Conservation (phyloP, 2,329 filamentous ascomycete genomes). For the Albifimbria verrucaria region DNA sequence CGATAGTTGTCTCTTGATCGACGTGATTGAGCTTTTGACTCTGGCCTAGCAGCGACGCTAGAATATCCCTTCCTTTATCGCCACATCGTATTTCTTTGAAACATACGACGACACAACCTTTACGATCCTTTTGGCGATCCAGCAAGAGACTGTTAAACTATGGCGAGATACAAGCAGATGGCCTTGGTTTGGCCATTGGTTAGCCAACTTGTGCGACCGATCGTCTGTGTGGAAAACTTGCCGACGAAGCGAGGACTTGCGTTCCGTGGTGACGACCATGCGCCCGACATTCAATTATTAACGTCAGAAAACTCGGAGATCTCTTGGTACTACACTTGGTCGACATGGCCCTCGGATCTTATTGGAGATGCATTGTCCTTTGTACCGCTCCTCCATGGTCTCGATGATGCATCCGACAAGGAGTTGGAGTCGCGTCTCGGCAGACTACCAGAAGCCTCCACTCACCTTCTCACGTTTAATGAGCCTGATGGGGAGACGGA, state of each 20-base stretch:
- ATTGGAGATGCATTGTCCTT: slow-evolving; percentile 27
- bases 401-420: slow-evolving; percentile 26
- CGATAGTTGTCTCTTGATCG: too few relatives aligned
- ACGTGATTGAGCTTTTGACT: too few relatives aligned
- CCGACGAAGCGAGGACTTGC: slow-evolving; percentile 20
- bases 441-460: slow-evolving; percentile 28
- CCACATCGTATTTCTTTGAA: too few relatives aligned
- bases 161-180: not conserved
- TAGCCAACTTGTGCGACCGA: too few relatives aligned
- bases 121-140: too few relatives aligned
- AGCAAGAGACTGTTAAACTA: too few relatives aligned
- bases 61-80: too few relatives aligned
- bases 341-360: slow-evolving; percentile 22
- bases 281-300: slow-evolving; percentile 30
- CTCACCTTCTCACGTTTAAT: slow-evolving; percentile 37
- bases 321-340: slow-evolving; percentile 42
- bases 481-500: slow-evolving; percentile 37
- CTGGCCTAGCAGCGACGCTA: too few relatives aligned
- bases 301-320: slow-evolving; percentile 33
- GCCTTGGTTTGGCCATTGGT: not conserved
- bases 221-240: not conserved
- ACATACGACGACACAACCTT: too few relatives aligned
- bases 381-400: slow-evolving; percentile 34
- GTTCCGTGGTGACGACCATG: slow-evolving; percentile 18
- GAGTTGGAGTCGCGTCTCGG: slow-evolving; percentile 22